These are phyloP conservation scores for Sporothrix phasma DNA, from an alignment of 2,329 filamentous ascomycete species.

Conservation along the genomic window DNA sequence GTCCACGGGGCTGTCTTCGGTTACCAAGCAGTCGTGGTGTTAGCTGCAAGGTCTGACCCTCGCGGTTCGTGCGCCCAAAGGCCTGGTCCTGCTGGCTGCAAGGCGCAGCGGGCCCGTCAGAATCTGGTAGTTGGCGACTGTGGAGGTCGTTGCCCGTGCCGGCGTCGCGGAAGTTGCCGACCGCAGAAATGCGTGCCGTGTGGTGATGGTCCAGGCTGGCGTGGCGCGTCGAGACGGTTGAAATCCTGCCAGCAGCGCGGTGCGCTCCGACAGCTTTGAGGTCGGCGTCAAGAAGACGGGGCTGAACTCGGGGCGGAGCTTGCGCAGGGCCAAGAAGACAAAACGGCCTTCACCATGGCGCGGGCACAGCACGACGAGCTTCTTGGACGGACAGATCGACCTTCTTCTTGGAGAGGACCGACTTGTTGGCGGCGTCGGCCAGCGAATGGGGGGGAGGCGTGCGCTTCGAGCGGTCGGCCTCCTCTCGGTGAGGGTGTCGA, in stretches of 20 bases:
- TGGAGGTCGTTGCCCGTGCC: conserved; percentile 20
- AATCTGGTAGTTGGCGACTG: conserved; percentile 21
- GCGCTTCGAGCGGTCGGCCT: conserved; percentile 12
- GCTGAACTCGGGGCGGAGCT: conserved; percentile 13
- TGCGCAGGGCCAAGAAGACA: conserved; percentile 18
- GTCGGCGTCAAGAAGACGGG: conserved; percentile 18
- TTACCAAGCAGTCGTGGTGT: conserved; percentile 19
- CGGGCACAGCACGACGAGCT: conserved; percentile 21
- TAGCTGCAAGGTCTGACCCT: conserved; percentile 20
- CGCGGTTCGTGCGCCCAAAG: conserved; percentile 21
- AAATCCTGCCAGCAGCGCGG: conserved; percentile 17
- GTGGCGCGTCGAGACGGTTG: conserved; percentile 12
- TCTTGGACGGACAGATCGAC: conserved; percentile 16
- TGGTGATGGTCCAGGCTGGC: background rate
- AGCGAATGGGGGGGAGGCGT: conserved; percentile 1
- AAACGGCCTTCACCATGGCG: conserved; percentile 21
- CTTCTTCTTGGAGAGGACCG: conserved; percentile 9
- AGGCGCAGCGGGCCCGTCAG: conserved; percentile 20
- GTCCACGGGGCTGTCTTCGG: conserved; percentile 20
- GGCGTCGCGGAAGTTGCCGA: conserved; percentile 19
- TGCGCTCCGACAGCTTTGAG: conserved; percentile 17
- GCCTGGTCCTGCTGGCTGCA: conserved; percentile 20
- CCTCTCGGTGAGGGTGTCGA: conserved; percentile 17
- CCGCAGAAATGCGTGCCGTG: conserved; percentile 14
- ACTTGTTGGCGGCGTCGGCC: background rate